Conservation (phyloP, 345 rosid genomes). For the Salix viminalis region DNA sequence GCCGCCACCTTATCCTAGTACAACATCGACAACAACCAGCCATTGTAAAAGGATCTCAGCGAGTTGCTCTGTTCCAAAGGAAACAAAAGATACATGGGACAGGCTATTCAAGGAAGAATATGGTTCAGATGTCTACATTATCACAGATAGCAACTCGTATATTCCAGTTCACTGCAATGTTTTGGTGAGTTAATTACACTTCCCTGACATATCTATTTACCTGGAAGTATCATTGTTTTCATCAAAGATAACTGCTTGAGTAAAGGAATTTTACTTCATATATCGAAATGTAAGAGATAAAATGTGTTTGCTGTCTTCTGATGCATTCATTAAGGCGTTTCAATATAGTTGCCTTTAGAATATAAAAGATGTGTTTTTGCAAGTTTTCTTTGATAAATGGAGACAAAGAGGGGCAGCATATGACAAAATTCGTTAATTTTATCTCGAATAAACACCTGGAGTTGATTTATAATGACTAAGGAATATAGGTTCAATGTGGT, state of each 20-base stretch:
- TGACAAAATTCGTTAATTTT: not conserved
- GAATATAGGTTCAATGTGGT: too few relatives aligned
- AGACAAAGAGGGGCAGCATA: not conserved
- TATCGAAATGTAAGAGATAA: not conserved
- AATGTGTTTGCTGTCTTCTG: not conserved
- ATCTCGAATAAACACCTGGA: not conserved
- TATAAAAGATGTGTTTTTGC: not conserved
- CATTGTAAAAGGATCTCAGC: not conserved
- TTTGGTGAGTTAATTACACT: constrained; percentile 51
- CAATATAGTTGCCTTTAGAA: not conserved
- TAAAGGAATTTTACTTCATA: not conserved
- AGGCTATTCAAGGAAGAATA: not conserved
- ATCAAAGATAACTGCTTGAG: not conserved
- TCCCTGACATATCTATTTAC: too few relatives aligned
- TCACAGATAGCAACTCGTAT: constrained; percentile 35
- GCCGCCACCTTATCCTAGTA: constrained; percentile 60
- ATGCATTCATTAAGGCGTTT: not conserved
- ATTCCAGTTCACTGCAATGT: constrained; percentile 58
- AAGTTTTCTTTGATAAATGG: not conserved
- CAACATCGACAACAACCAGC: constrained; percentile 21
- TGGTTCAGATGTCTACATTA: constrained; percentile 57
- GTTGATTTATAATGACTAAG: not conserved
- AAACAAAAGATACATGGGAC: too few relatives aligned
- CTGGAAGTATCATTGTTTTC: not conserved
- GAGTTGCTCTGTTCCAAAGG: too few relatives aligned